Percentiles rank a stretch among this genome's conserved stretches.
Conservation (phyloP, 1,284 basidiomycete genomes). For the Sphagnurus paluster region DNA sequence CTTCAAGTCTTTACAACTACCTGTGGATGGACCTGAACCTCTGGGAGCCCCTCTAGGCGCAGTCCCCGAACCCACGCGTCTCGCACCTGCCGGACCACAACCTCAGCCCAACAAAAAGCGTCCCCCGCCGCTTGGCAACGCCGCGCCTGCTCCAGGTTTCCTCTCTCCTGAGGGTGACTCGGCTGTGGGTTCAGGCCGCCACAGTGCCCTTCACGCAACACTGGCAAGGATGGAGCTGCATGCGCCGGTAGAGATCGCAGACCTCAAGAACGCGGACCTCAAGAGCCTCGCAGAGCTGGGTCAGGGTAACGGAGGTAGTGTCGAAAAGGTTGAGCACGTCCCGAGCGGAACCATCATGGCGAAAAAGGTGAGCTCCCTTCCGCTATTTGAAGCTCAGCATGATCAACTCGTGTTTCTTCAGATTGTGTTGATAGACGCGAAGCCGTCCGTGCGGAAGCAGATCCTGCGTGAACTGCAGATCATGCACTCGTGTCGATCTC, state of each 20-base stretch:
- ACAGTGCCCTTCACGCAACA: slow-evolving; percentile 69
- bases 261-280: slow-evolving; percentile 62
- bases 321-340: slow-evolving; percentile 93
- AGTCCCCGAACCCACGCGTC: slow-evolving; percentile 28
- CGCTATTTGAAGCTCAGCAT: background rate
- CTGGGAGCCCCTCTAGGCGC: background rate
- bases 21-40: slow-evolving; percentile 35
- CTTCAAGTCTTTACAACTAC: slow-evolving; percentile 73
- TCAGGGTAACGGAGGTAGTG: slow-evolving; percentile 97
- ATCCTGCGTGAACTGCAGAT: slow-evolving; percentile 97
- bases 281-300: slow-evolving; percentile 88
- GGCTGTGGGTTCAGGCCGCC: slow-evolving; percentile 39
- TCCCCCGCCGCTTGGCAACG: slow-evolving; percentile 61
- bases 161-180: slow-evolving; percentile 20
- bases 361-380: slow-evolving; percentile 74
- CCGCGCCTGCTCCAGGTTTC: slow-evolving; percentile 34
- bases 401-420: slow-evolving; percentile 31
- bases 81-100: slow-evolving; percentile 25
- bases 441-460: slow-evolving; percentile 96
- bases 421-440: slow-evolving; percentile 98
- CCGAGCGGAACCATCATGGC: slow-evolving; percentile 91
- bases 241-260: slow-evolving; percentile 58
- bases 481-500: slow-evolving; percentile 95
- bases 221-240: slow-evolving; percentile 74
- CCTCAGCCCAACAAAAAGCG: slow-evolving; percentile 47